These are phyloP conservation scores for Pascua sp. DNA, from an alignment of 1,284 basidiomycete genomes.

Conservation along the genomic window DNA sequence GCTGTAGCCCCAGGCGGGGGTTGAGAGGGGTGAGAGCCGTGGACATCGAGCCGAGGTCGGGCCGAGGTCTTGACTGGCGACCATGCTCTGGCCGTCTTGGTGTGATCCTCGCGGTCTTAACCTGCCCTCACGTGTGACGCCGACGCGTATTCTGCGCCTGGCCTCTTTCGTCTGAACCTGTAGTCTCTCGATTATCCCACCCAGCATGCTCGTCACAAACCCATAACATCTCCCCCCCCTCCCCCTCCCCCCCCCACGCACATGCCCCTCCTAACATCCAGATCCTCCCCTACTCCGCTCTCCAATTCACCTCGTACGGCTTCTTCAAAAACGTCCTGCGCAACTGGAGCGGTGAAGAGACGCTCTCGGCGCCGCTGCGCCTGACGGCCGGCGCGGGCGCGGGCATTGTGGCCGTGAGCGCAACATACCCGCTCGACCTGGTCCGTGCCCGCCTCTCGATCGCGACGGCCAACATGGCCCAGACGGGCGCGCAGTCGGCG, in stretches of 20 bases:
- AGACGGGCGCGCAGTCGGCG: conserved; percentile 12
- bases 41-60: no score
- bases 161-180: no score
- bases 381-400: conserved; percentile 80
- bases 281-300: conserved; percentile 62
- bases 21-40: no score
- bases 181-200: no score
- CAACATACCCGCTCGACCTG: conserved; percentile 90
- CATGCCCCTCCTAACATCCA: conserved; percentile 10
- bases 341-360: conserved; percentile 56
- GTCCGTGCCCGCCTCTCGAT: conserved; percentile 90
- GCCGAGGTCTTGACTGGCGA: no score
- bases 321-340: conserved; percentile 69
- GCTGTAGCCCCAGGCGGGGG: no score
- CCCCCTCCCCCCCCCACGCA: not conserved
- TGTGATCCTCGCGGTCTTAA: no score
- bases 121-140: no score
- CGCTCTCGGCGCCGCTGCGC: conserved; percentile 77
- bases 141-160: no score
- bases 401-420: conserved; percentile 82
- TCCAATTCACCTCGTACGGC: conserved; percentile 85
- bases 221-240: no score
- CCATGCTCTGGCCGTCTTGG: no score
- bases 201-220: no score
- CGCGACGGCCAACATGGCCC: conserved; percentile 60